Base-by-base conservation (phyloP, 169 alveolate genomes). In the Plasmodium sp. region DNA sequence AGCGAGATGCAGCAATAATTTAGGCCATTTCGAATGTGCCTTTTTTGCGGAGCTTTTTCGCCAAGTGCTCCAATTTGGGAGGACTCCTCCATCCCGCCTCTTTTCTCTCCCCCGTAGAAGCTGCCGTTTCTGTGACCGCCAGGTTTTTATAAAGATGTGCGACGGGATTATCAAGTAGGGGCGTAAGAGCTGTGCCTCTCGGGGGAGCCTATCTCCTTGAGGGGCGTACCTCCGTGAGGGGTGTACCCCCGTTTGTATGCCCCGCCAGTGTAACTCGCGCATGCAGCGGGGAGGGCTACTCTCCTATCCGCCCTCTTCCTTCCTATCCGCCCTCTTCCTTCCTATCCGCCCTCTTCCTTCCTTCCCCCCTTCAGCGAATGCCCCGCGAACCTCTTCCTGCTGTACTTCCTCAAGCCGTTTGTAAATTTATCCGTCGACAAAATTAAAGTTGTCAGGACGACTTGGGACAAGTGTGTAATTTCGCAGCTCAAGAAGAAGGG, bases 341-440 rank as follows among this genome's bases (percentile, higher is more conserved):
- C 14, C 0, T 12, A n/a, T 18, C 14, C 7, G 14, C 6, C 33
- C 4, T 74, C 43, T 74, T n/a, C 0, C 41, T 73, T 67, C 48
- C 34, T n/a, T 31, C 77, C 51, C 62, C 54, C n/a, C 14, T 80
- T 16, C 72, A 88, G 94, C 48, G 85, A 72, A 73, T 88, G 94
- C 79, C 94, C 94, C 22, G 31, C 33, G 75, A 88, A 88, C 73
- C 82, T 88, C 34, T 88, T 88, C 72, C 48, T 80, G 73, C 58
- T 88, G 73, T 88, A 88, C 36, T 88, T 88, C 72, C 72, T 88
- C n/a, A 88, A 88, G 27, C 94, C 94, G 7, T 88, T 88, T 88
- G n/a, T 79, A 27, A 88, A 58, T 18, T 77, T 88, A 31, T 88
- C 94, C 7, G 85, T 79, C 22, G 94, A 88, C 72, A 88, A 88